Percentiles rank a stretch among this genome's conserved stretches.
These are phyloP conservation scores for Tolypocladium tropicale DNA, from an alignment of 2,329 filamentous ascomycete genomes.

Conservation along the genomic window DNA sequence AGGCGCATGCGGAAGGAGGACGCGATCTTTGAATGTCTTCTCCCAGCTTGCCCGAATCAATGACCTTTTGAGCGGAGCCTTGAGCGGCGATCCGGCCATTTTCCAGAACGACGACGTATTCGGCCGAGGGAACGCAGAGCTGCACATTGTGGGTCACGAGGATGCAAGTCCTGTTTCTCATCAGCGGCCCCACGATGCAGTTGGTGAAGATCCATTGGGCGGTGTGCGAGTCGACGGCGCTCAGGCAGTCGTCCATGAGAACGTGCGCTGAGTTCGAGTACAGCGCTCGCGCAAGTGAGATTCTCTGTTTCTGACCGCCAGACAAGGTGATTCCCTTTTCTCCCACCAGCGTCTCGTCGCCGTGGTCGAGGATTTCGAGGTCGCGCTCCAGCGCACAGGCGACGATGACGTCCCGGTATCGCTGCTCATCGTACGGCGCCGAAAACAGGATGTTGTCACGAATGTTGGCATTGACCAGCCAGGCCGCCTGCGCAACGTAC, in stretches of 20 bases:
- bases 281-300: constrained; percentile 91
- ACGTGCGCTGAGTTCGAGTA: constrained; percentile 91
- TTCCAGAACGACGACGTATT: constrained; percentile 74
- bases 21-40: constrained; percentile 71
- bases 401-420: constrained; percentile 80
- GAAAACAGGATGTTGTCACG: constrained; percentile 94
- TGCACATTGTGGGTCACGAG: constrained; percentile 91
- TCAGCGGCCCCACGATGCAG: constrained; percentile 80
- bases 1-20: constrained; percentile 58
- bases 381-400: constrained; percentile 89
- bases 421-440: constrained; percentile 64
- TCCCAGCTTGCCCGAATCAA: constrained; percentile 78
- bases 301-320: constrained; percentile 94
- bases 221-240: constrained; percentile 93
- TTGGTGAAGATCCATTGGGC: constrained; percentile 97
- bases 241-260: constrained; percentile 88
- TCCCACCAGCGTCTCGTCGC: constrained; percentile 87
- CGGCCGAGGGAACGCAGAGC: constrained; percentile 72
- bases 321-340: constrained; percentile 97
- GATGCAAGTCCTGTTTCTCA: constrained; percentile 83
- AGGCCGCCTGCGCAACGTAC: constrained; percentile 93
- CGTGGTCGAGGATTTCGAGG: constrained; percentile 81
- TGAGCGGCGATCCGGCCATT: constrained; percentile 73
- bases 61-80: constrained; percentile 68
- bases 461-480: constrained; percentile 93